Percentiles rank a stretch among this genome's conserved stretches.
These are phyloP conservation scores for Penicillium lagena DNA, from an alignment of 495 filamentous ascomycete species.

Conservation along the genomic window DNA sequence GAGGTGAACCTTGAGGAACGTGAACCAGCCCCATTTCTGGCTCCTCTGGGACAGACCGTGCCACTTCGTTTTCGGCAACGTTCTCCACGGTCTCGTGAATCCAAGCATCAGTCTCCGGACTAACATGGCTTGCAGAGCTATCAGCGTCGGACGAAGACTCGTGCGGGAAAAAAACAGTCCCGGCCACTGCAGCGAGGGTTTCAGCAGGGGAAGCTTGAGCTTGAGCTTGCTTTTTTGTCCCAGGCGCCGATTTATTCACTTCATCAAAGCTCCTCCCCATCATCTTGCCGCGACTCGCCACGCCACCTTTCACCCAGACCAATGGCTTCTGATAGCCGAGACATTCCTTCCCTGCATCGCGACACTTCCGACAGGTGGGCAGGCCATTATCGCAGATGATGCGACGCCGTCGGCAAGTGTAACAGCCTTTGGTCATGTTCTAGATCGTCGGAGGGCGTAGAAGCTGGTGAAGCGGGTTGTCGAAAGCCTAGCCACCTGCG, in stretches of 20 bases:
- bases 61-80: neutral
- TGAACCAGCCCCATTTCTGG: constrained; percentile 7
- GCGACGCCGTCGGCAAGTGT: constrained; percentile 45
- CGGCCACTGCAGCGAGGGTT: too few relatives aligned
- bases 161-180: constrained; percentile 5
- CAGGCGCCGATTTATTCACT: constrained; percentile 11
- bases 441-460: constrained; percentile 1
- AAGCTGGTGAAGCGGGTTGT: constrained; percentile 6
- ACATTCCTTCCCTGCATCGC: constrained; percentile 56
- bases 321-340: constrained; percentile 53
- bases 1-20: constrained; percentile 1
- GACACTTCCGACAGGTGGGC: constrained; percentile 57
- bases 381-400: constrained; percentile 56
- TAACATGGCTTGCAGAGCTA: constrained; percentile 10
- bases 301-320: constrained; percentile 46
- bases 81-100: constrained; percentile 2
- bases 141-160: constrained; percentile 15
- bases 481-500: constrained; percentile 10
- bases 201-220: neutral
- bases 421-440: constrained; percentile 44
- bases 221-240: neutral
- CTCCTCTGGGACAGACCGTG: neutral
- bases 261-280: constrained; percentile 44
- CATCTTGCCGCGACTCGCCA: constrained; percentile 45
- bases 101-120: constrained; percentile 14